phyloP scores from a whole-genome alignment of 2,329 filamentous ascomycete genomes.

The Furcasterigmium sp. region DNA sequence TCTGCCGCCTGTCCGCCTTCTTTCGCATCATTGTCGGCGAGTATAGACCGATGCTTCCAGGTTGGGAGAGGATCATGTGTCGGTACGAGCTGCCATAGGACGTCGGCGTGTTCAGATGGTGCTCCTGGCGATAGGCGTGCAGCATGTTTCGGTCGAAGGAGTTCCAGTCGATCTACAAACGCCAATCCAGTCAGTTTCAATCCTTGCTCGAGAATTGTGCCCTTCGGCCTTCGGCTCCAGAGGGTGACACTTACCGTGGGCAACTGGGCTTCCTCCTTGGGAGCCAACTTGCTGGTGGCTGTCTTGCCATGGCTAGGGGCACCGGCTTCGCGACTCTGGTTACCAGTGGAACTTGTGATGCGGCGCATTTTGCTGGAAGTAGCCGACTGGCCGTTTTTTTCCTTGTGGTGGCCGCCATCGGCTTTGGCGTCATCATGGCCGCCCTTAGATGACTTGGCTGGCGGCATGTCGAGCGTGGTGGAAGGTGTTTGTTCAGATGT shows the following conservation, averaged over 20 bases:
- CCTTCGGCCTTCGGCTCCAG: too few species aligned
- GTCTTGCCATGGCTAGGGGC: constrained; percentile 20
- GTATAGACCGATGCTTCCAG: constrained; percentile 61
- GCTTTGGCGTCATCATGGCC: constrained; percentile 37
- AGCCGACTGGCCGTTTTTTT: constrained; percentile 35
- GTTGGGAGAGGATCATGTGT: constrained; percentile 54
- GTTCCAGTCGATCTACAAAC: constrained; percentile 56
- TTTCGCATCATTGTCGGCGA: constrained; percentile 72
- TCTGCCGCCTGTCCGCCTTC: constrained; percentile 59
- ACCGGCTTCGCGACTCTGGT: constrained; percentile 13
- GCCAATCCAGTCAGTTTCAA: constrained; percentile 1
- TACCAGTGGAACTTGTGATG: constrained; percentile 45
- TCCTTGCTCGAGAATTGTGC: not conserved
- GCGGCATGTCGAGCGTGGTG: constrained; percentile 30
- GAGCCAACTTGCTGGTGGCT: constrained; percentile 9
- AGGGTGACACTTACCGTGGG: constrained; percentile 7
- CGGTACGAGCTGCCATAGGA: constrained; percentile 63
- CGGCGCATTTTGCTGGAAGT: constrained; percentile 51
- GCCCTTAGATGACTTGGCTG: constrained; percentile 35
- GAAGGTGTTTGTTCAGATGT: too few species aligned
- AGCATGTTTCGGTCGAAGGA: constrained; percentile 63
- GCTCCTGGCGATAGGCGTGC: constrained; percentile 69
- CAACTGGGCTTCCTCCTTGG: constrained; percentile 9
- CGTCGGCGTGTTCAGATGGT: constrained; percentile 65
- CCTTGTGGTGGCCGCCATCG: constrained; percentile 34